Evolutionary conservation across 2,329 filamentous ascomycete species (phyloP).

Genomic region (Ophiobolus disseminans): DNA sequence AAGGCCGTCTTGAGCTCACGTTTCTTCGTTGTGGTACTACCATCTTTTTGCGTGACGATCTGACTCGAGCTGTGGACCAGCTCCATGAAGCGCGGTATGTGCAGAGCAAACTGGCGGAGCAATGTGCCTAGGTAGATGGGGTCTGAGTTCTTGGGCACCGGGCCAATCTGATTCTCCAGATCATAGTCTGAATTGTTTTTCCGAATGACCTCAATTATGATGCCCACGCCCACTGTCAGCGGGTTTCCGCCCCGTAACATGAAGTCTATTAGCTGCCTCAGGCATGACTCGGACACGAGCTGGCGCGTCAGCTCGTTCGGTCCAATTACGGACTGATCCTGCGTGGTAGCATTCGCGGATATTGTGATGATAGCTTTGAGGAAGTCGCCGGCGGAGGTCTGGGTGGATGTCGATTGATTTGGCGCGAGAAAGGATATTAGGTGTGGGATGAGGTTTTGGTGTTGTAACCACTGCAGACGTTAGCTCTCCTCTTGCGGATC

Average conservation of each 20-base stretch:
- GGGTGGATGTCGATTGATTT: slow-evolving; percentile 85
- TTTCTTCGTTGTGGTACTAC: slow-evolving; percentile 69
- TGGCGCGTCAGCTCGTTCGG: slow-evolving; percentile 96
- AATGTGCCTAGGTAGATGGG: slow-evolving; percentile 95
- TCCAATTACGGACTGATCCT: slow-evolving; percentile 98
- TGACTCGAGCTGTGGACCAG: slow-evolving; percentile 79
- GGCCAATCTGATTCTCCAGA: slow-evolving; percentile 83
- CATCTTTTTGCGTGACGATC: slow-evolving; percentile 63
- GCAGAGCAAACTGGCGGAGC: slow-evolving; percentile 84
- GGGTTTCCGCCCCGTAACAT: slow-evolving; percentile 96
- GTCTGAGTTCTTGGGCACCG: slow-evolving; percentile 82
- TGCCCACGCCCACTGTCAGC: slow-evolving; percentile 93
- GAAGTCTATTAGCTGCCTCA: slow-evolving; percentile 82
- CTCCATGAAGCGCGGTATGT: slow-evolving; percentile 93
- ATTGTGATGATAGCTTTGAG: slow-evolving; percentile 99
- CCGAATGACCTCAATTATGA: slow-evolving; percentile 96
- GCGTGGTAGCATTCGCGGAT: slow-evolving; percentile 95
- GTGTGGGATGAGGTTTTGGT: slow-evolving; percentile 84
- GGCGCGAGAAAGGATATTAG: slow-evolving; percentile 86
- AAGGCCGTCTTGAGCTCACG: slow-evolving; percentile 85
- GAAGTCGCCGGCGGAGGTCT: slow-evolving; percentile 96
- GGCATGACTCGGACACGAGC: slow-evolving; percentile 84
- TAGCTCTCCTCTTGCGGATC: slow-evolving; percentile 9
- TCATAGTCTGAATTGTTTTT: slow-evolving; percentile 99
- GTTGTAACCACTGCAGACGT: slow-evolving; percentile 79